Conservation (phyloP, 768 basidiomycete species). For the Dacryopinax spathularia region DNA sequence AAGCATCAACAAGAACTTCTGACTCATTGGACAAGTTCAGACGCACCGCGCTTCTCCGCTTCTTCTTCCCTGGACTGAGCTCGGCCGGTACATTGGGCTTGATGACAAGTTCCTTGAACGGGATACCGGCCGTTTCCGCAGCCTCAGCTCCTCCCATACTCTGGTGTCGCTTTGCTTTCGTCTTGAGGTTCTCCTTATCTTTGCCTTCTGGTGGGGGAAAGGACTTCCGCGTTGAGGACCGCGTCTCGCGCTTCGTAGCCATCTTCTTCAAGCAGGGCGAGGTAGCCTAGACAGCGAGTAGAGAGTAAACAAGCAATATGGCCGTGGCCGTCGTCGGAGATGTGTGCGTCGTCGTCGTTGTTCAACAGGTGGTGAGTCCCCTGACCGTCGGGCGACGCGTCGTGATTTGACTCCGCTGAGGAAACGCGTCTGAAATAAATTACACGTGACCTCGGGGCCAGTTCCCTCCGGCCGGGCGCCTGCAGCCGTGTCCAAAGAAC, state of each 20-base stretch:
- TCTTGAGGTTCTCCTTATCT: background rate
- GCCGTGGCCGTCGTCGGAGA: background rate
- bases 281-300: background rate
- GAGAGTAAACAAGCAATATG: background rate
- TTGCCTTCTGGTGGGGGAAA: background rate
- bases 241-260: background rate
- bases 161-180: background rate
- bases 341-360: background rate
- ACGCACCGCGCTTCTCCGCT: slow-evolving; percentile 8
- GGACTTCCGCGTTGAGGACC: background rate
- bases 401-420: background rate
- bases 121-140: background rate
- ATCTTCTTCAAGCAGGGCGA: background rate
- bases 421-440: background rate
- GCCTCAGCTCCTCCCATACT: background rate
- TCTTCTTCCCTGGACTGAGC: slow-evolving; percentile 8
- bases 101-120: background rate
- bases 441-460: background rate
- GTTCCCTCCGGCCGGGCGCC: too few species aligned
- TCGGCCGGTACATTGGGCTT: background rate
- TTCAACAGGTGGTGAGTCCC: background rate
- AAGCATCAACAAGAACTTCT: background rate
- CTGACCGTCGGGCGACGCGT: background rate
- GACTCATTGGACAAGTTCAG: background rate
- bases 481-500: too few species aligned